phyloP scores from a whole-genome alignment of 441 rosid species.

The Euphorbia corollata region DNA sequence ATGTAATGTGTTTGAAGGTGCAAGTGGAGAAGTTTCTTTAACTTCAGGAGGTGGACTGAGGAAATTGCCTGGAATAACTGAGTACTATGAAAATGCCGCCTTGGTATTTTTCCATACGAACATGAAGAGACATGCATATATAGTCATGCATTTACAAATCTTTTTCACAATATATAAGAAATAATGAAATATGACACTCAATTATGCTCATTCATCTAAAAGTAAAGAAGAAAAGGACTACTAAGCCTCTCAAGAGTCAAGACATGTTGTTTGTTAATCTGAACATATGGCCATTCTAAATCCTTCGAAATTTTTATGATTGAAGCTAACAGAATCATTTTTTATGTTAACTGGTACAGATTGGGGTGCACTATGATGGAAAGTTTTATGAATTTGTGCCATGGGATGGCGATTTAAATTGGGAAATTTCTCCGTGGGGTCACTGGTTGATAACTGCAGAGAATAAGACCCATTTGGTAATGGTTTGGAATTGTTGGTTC shows the following conservation, averaged over 20 bases:
- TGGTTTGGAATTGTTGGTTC: neutral
- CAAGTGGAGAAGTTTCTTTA: constrained; percentile 74
- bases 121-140: no score
- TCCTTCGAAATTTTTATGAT: neutral
- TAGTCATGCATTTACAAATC: neutral
- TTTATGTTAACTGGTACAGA: constrained; percentile 34
- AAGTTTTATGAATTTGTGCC: constrained; percentile 84
- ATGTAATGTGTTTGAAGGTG: constrained; percentile 85
- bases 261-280: neutral
- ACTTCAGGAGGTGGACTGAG: constrained; percentile 91
- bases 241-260: neutral
- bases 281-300: neutral
- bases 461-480: constrained; percentile 66
- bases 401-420: constrained; percentile 67
- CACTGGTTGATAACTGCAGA: constrained; percentile 73
- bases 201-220: neutral
- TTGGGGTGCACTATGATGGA: constrained; percentile 85
- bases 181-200: neutral
- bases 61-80: constrained; percentile 70
- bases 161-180: neutral
- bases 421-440: constrained; percentile 88
- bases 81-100: constrained; percentile 81
- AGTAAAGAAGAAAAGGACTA: constrained; percentile 2
- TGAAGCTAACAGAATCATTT: neutral
- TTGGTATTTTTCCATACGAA: constrained; percentile 41